phyloP scores from a whole-genome alignment of 306 rosid genomes.

The Coriaria nepalensis region DNA sequence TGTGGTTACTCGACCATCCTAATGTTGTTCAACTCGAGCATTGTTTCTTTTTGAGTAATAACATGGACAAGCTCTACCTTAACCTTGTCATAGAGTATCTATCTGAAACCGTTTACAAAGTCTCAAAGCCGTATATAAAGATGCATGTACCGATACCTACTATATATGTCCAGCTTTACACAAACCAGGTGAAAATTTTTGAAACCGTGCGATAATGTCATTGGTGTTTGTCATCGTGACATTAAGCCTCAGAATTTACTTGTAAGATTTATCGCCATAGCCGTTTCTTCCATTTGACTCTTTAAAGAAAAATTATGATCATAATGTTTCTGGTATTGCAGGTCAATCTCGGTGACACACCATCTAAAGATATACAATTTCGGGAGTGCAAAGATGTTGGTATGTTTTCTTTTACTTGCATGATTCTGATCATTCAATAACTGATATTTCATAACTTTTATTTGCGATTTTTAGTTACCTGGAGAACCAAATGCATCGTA shows the following conservation, averaged over 20 bases:
- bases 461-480: slow-evolving; percentile 40
- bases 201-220: slow-evolving; percentile 15
- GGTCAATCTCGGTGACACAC: slow-evolving; percentile 67
- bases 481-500: slow-evolving; percentile 84
- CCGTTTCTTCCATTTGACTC: not conserved
- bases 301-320: not conserved
- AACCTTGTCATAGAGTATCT: slow-evolving; percentile 85
- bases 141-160: slow-evolving; percentile 55
- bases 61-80: slow-evolving; percentile 80
- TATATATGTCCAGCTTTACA: slow-evolving; percentile 57
- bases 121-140: slow-evolving; percentile 54
- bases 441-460: not conserved
- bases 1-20: slow-evolving; percentile 73
- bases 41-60: slow-evolving; percentile 83
- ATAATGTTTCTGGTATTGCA: slow-evolving; percentile 11
- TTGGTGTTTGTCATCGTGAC: slow-evolving; percentile 93
- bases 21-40: slow-evolving; percentile 67
- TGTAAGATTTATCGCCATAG: slow-evolving; percentile 28
- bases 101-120: slow-evolving; percentile 73
- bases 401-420: slow-evolving; percentile 11
- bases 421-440: not conserved
- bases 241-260: slow-evolving; percentile 84
- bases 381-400: slow-evolving; percentile 83
- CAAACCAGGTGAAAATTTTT: slow-evolving; percentile 50
- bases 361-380: slow-evolving; percentile 71